phyloP scores from a whole-genome alignment of 1,139 yeast species.

The Debaryomyces sp. region DNA sequence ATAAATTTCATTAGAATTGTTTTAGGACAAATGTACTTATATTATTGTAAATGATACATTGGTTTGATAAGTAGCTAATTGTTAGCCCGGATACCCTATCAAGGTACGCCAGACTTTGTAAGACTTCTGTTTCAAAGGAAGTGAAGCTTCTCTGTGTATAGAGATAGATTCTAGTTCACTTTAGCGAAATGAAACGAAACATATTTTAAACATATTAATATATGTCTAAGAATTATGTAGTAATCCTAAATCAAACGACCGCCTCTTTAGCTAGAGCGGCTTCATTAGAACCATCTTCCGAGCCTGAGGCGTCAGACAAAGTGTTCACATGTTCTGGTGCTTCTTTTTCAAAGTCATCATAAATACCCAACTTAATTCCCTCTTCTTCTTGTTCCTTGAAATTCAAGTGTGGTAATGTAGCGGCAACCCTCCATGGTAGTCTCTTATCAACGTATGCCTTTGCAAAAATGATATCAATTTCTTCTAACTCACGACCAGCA shows the following conservation, averaged over 20 bases:
- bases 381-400: slow-evolving; percentile 50
- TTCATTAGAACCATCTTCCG: slow-evolving; percentile 7
- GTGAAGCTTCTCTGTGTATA: too few relatives aligned
- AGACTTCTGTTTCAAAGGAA: too few relatives aligned
- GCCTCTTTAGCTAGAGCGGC: slow-evolving; percentile 1
- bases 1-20: background rate
- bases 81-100: too few relatives aligned
- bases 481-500: slow-evolving; percentile 51
- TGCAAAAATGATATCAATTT: slow-evolving; percentile 48
- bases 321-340: slow-evolving; percentile 31
- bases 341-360: slow-evolving; percentile 44
- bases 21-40: background rate
- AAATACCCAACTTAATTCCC: slow-evolving; percentile 51
- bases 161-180: background rate
- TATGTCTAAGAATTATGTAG: background rate
- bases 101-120: too few relatives aligned
- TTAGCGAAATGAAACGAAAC: background rate
- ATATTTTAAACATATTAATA: background rate
- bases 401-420: slow-evolving; percentile 50
- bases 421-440: slow-evolving; percentile 55
- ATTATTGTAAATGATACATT: background rate
- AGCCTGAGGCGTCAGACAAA: slow-evolving; percentile 18
- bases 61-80: background rate
- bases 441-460: slow-evolving; percentile 49
- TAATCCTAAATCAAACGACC: slow-evolving; percentile 1